Percentiles rank a stretch among this genome's conserved stretches.
These are phyloP conservation scores for Mycogone perniciosa DNA, from an alignment of 2,329 filamentous ascomycete genomes.

Conservation along the genomic window DNA sequence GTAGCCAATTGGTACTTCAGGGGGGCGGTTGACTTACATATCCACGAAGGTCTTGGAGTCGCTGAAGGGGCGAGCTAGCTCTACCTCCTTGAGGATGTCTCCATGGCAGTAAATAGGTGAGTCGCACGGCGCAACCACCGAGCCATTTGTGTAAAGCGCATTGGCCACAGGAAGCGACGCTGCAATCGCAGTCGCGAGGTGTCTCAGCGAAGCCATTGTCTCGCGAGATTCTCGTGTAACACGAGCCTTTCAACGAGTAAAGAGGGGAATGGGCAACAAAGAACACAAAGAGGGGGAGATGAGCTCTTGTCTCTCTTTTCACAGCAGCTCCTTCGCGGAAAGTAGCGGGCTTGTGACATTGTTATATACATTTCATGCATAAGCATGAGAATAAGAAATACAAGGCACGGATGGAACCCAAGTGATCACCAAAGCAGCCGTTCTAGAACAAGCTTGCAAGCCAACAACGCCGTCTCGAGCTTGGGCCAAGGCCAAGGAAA, in stretches of 20 bases:
- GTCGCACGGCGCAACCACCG: constrained; percentile 57
- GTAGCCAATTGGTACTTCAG: not conserved
- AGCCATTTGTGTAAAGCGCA: constrained; percentile 54
- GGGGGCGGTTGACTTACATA: constrained; percentile 40
- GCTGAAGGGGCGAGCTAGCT: constrained; percentile 56
- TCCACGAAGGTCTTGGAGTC: constrained; percentile 70
- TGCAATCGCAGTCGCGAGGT: not conserved
- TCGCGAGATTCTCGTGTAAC: not conserved
- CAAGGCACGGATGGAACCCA: too few relatives aligned
- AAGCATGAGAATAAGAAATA: too few relatives aligned
- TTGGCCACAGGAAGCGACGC: constrained; percentile 21
- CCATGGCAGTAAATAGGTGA: constrained; percentile 63
- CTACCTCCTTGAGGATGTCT: constrained; percentile 54
- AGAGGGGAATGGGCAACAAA: not conserved
- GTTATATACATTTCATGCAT: too few relatives aligned
- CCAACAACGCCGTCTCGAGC: too few relatives aligned
- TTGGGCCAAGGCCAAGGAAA: too few relatives aligned
- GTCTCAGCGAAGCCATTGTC: constrained; percentile 5
- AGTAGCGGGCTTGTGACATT: too few relatives aligned
- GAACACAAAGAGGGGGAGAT: not conserved
- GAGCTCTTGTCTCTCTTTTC: too few relatives aligned
- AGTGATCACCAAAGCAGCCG: too few relatives aligned
- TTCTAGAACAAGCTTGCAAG: too few relatives aligned
- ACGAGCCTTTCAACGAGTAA: not conserved
- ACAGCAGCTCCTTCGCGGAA: too few relatives aligned